These are phyloP conservation scores for Erucastrum elatum DNA, from an alignment of 345 rosid genomes.

Conservation along the genomic window DNA sequence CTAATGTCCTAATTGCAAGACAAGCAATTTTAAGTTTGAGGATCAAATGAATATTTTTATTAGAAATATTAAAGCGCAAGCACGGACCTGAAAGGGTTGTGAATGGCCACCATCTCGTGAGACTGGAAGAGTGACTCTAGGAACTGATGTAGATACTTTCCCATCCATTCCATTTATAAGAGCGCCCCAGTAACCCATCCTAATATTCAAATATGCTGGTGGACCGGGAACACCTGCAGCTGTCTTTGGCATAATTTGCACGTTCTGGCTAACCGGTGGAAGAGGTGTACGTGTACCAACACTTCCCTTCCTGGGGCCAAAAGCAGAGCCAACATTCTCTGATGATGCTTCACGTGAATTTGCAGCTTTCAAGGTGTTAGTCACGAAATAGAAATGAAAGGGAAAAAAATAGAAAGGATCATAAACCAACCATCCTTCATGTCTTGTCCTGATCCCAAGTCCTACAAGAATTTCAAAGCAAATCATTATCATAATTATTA, in stretches of 20 bases:
- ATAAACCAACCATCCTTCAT: conserved; percentile 61
- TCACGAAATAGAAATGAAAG: too few species aligned
- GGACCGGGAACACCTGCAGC: conserved; percentile 66
- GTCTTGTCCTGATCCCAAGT: conserved; percentile 76
- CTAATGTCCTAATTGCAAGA: conserved; percentile 84
- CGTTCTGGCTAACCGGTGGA: conserved; percentile 48
- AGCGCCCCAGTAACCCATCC: too few species aligned
- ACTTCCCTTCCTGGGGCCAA: too few species aligned
- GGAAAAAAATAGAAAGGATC: neutral
- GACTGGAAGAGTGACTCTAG: too few species aligned
- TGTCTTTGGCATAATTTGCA: conserved; percentile 61
- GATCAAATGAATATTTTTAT: too few species aligned
- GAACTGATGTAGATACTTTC: too few species aligned
- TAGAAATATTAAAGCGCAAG: too few species aligned
- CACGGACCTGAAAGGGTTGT: too few species aligned
- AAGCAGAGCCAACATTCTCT: conserved; percentile 68
- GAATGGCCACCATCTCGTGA: too few species aligned
- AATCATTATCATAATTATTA: conserved; percentile 1
- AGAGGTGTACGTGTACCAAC: conserved; percentile 49
- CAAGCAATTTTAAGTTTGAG: too few species aligned
- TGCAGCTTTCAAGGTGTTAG: conserved; percentile 17
- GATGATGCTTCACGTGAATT: conserved; percentile 61
- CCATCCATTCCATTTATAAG: conserved; percentile 66
- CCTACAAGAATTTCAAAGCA: conserved; percentile 34
- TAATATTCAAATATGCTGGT: too few species aligned